Conservation (phyloP, 2,329 filamentous ascomycete species). For the Neonectria hederae region DNA sequence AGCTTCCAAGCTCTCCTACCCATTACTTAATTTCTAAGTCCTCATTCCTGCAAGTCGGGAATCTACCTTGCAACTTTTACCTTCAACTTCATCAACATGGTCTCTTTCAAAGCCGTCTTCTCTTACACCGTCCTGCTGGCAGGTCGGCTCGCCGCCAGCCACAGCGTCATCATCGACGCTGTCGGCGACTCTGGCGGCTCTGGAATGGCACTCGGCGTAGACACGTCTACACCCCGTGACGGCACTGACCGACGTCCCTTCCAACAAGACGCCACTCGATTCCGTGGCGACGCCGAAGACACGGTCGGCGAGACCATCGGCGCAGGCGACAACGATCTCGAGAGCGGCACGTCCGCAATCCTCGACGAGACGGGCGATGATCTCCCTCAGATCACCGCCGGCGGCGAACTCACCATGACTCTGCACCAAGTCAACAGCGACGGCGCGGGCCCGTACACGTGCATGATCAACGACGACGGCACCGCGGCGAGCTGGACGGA, state of each 20-base stretch:
- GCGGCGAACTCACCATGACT: slow-evolving; percentile 68
- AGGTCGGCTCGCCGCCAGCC: slow-evolving; percentile 64
- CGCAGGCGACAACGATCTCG: slow-evolving; percentile 64
- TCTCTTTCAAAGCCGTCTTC: slow-evolving; percentile 3
- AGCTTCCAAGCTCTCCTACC: background rate
- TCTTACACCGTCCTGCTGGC: background rate
- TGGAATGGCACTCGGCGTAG: slow-evolving; percentile 62
- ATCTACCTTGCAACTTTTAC: background rate
- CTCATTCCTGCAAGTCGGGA: background rate
- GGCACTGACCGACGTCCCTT: slow-evolving; percentile 69
- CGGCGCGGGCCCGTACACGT: slow-evolving; percentile 63
- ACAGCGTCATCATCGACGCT: slow-evolving; percentile 68
- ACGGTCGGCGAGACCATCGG: slow-evolving; percentile 68
- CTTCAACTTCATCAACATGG: background rate
- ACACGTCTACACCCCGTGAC: slow-evolving; percentile 67
- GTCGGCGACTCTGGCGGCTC: slow-evolving; percentile 66
- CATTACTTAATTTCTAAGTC: background rate
- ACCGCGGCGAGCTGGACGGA: slow-evolving; percentile 52
- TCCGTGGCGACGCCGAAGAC: slow-evolving; percentile 62
- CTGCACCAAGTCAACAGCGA: slow-evolving; percentile 48
- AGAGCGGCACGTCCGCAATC: slow-evolving; percentile 65
- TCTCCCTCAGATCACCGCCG: slow-evolving; percentile 67
- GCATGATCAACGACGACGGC: slow-evolving; percentile 70
- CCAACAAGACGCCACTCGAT: slow-evolving; percentile 72
- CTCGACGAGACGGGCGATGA: slow-evolving; percentile 64